Percentiles rank a stretch among this genome's conserved stretches.
phyloP scores from a whole-genome alignment of 305 asterid species.

The Fraxinus xanthoxyloides region DNA sequence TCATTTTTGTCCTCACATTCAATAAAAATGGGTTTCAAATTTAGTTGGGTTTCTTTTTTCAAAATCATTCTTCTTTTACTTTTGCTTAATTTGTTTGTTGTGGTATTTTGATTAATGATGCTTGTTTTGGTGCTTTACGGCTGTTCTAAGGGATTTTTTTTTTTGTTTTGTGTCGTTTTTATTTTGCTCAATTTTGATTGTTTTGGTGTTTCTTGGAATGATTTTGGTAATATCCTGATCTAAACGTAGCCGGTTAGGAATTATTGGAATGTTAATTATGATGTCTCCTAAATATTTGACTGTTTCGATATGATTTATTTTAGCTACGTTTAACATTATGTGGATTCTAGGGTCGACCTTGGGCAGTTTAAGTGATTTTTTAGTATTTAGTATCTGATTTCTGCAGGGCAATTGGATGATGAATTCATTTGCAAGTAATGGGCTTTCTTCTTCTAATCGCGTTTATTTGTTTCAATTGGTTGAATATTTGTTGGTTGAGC shows the following conservation, averaged over 20 bases:
- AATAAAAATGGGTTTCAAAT: conserved; percentile 48
- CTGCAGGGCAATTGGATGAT: background rate
- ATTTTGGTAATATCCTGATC: too few species aligned
- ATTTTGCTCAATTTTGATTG: background rate
- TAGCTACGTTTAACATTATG: too few species aligned
- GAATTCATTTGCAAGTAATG: too few species aligned
- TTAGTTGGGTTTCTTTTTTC: conserved; percentile 60
- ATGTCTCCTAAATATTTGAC: too few species aligned
- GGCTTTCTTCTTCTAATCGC: background rate
- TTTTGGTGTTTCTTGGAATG: conserved; percentile 5
- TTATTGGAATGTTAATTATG: background rate
- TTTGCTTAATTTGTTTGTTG: conserved; percentile 16
- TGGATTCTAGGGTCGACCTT: too few species aligned
- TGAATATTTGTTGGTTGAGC: background rate
- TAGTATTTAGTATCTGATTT: background rate
- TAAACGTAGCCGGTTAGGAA: background rate
- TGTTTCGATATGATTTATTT: too few species aligned
- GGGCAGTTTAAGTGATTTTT: background rate
- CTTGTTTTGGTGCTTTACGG: background rate
- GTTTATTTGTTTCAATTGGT: background rate
- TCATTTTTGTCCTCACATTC: conserved; percentile 43
- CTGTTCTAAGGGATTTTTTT: background rate
- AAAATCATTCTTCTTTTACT: conserved; percentile 51
- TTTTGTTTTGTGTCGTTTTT: background rate
- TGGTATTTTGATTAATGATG: background rate